phyloP scores from a whole-genome alignment of 2,329 filamentous ascomycete genomes.

The Fusarium sp. region DNA sequence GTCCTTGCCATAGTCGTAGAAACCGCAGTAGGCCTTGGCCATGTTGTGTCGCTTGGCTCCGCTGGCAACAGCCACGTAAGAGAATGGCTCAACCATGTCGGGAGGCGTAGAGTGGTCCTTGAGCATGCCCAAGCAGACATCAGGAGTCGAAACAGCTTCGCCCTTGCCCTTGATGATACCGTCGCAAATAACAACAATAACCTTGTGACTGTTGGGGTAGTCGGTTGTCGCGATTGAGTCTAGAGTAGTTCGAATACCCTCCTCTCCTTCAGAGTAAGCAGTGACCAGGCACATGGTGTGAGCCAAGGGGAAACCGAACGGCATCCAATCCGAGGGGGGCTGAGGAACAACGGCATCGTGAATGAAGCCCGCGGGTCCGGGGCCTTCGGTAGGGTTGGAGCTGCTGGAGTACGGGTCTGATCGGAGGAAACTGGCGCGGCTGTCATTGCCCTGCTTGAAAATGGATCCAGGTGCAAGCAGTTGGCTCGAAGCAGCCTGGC shows the following conservation, averaged over 20 bases:
- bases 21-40: slow-evolving; percentile 98
- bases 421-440: slow-evolving; percentile 73
- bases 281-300: slow-evolving; percentile 96
- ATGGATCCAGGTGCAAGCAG: slow-evolving; percentile 77
- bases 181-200: slow-evolving; percentile 95
- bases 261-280: slow-evolving; percentile 94
- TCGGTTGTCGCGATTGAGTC: slow-evolving; percentile 98
- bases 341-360: slow-evolving; percentile 96
- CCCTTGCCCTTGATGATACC: slow-evolving; percentile 97
- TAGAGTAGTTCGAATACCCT: slow-evolving; percentile 91
- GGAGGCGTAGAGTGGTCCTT: slow-evolving; percentile 85
- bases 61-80: slow-evolving; percentile 95
- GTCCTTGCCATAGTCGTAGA: slow-evolving; percentile 93
- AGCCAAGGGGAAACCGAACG: slow-evolving; percentile 93
- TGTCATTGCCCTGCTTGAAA: slow-evolving; percentile 76
- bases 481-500: slow-evolving; percentile 80
- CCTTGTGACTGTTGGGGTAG: slow-evolving; percentile 99
- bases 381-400: slow-evolving; percentile 72
- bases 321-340: slow-evolving; percentile 96
- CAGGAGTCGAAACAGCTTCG: slow-evolving; percentile 86
- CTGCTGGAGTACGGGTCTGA: slow-evolving; percentile 67
- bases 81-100: slow-evolving; percentile 89
- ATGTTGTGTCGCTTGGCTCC: slow-evolving; percentile 99
- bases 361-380: slow-evolving; percentile 92
- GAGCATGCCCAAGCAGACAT: slow-evolving; percentile 93